Percentiles rank a stretch among this genome's conserved stretches.
These are phyloP conservation scores for Hippophae rhamnoides DNA, from an alignment of 306 rosid genomes.

Conservation along the genomic window DNA sequence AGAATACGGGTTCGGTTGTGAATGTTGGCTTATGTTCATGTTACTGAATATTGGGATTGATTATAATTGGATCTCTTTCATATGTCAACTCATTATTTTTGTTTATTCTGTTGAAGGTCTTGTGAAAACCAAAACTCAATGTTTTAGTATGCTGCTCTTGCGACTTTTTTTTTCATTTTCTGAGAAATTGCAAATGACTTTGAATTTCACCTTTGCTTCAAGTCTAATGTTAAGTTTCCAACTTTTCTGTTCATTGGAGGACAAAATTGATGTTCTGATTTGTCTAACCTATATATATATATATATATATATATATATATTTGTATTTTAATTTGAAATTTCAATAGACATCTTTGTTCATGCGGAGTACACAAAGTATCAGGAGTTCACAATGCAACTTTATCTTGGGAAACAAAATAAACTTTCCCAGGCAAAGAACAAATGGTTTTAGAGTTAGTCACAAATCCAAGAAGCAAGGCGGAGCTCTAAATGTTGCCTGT, in stretches of 20 bases:
- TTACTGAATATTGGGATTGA: no score
- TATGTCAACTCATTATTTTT: no score
- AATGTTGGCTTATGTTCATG: no score
- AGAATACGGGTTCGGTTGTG: no score
- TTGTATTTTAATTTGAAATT: not conserved
- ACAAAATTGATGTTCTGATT: not conserved
- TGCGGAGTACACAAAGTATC: constrained; percentile 36
- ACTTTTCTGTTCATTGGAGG: not conserved
- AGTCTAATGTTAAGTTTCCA: no score
- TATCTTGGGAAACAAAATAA: constrained; percentile 40
- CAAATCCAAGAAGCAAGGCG: constrained; percentile 29
- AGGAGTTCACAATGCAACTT: constrained; percentile 66
- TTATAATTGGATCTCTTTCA: no score
- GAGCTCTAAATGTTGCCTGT: constrained; percentile 48
- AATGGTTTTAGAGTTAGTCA: constrained; percentile 19
- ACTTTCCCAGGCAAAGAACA: constrained; percentile 43
- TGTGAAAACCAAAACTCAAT: no score
- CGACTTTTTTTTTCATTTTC: not conserved
- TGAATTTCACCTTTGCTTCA: no score
- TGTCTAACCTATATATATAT: not conserved
- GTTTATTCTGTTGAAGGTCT: no score
- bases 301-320: no score
- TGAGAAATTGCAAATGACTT: no score
- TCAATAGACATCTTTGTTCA: constrained; percentile 44
- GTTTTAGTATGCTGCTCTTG: no score